A percentile compares a stretch with the other conserved stretches of the same genome.
These are phyloP conservation scores for Hanseniaspora vineae DNA, from an alignment of 805 yeast genomes.

Conservation along the genomic window DNA sequence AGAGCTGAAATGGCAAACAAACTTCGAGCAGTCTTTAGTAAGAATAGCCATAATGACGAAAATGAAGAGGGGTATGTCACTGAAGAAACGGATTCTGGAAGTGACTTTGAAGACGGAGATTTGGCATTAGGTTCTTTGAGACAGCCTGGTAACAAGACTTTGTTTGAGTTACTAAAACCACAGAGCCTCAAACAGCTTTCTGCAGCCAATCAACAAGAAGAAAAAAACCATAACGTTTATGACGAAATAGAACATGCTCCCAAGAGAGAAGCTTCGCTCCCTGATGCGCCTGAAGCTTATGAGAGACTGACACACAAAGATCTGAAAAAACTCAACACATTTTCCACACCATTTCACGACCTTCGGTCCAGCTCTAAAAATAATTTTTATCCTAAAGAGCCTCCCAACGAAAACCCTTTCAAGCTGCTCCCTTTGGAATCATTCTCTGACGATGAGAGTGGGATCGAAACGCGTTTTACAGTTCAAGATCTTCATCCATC, in stretches of 20 bases:
- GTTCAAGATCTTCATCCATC: background rate
- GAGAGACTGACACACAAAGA: slow-evolving; percentile 28
- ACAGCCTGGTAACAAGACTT: slow-evolving; percentile 7
- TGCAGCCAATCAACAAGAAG: background rate
- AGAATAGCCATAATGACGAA: background rate
- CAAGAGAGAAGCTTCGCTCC: slow-evolving; percentile 24
- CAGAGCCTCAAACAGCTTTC: no score
- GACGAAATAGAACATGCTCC: slow-evolving; percentile 40
- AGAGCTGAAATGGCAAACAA: background rate
- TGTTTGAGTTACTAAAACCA: no score
- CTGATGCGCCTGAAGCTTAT: slow-evolving; percentile 33
- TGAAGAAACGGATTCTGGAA: slow-evolving; percentile 5
- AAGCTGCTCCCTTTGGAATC: slow-evolving; percentile 5
- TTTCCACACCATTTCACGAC: slow-evolving; percentile 9
- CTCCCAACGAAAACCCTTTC: slow-evolving; percentile 14
- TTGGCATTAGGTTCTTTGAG: background rate
- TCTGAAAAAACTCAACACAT: slow-evolving; percentile 15
- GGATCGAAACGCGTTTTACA: slow-evolving; percentile 8
- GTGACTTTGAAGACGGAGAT: slow-evolving; percentile 2
- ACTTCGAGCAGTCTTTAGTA: background rate
- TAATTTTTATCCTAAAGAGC: background rate
- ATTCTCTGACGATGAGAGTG: slow-evolving; percentile 12
- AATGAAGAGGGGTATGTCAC: background rate
- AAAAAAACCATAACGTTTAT: slow-evolving; percentile 12
- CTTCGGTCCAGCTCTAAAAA: background rate